Evolutionary conservation across 306 rosid genomes (phyloP), one percentile per base, ranked within the genome.

Genomic region (Lablab purpureus): DNA sequence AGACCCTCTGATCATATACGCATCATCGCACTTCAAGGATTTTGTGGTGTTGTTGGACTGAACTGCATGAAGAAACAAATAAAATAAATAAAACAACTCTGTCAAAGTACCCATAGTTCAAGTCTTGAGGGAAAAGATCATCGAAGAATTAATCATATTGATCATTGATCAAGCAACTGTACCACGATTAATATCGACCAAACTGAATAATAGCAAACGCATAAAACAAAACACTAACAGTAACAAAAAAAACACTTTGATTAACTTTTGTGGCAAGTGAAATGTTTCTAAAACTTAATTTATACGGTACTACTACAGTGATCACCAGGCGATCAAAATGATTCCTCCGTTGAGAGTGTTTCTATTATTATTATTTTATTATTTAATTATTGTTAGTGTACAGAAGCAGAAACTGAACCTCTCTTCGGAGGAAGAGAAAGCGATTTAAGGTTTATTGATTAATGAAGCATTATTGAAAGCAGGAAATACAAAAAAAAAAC

Each of bases 11-110:
- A 51, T 80, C 72, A 63, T 19, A 17, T 32, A 47, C 67, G 54
- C 68, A 54, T 43, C 64, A 71, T 77, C 68, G 64, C 64, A 71
- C 71, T 65, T 72, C 84, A 83, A 65, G 67, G 40, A 21, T 11
- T 23, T 56, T 56, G 43, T 50, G 32, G 7, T 4, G 19, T 23
- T 32, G 19, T 25, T 25, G 46, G 52, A 36, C 71, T 79, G 30
- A 80, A 69, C 88, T 87, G 87, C 81, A 67, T 13, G 27, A 73
- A 76, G 28, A 17, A 75, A 71, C 4, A 40, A 36, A 60, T 50
- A 4, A 40, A 52, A 28, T 41, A 62, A 59, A n/a, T 40, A 10
- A 71, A 63, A 60, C 43, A 14, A 71, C 40, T 14, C 21, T n/a
- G 30, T 40, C 34, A 77, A 32, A 9, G 28, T 21, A 75, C 22